phyloP scores from a whole-genome alignment of 371 early-diverging fungal genomes.

The Apophysomyces elegans region DNA sequence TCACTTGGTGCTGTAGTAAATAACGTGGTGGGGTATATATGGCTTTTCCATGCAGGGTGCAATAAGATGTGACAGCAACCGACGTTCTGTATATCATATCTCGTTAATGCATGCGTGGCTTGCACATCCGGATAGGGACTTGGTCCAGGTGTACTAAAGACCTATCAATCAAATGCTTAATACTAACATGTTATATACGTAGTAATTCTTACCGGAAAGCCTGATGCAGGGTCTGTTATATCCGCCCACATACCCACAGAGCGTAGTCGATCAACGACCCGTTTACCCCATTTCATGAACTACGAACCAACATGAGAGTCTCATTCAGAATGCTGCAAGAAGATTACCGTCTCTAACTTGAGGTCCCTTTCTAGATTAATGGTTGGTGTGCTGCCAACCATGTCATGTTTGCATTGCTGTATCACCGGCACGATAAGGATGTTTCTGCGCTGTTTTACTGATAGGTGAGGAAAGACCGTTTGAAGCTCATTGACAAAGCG shows the following conservation, averaged over 20 bases:
- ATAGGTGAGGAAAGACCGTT: constrained; percentile 49
- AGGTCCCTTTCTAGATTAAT: constrained; percentile 82
- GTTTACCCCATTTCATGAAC: constrained; percentile 78
- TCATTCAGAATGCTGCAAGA: not conserved
- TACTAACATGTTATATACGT: too few relatives aligned
- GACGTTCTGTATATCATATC: constrained; percentile 74
- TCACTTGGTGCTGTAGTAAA: constrained; percentile 84
- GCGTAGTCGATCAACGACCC: constrained; percentile 56
- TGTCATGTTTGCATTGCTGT: constrained; percentile 73
- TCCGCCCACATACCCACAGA: constrained; percentile 84
- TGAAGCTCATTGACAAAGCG: constrained; percentile 43
- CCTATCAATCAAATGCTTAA: constrained; percentile 29
- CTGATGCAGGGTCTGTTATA: constrained; percentile 92
- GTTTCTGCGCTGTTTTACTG: constrained; percentile 47
- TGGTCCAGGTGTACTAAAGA: constrained; percentile 64
- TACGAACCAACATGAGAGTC: constrained; percentile 21
- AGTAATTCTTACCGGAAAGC: constrained; percentile 69
- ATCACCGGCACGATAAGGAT: constrained; percentile 80
- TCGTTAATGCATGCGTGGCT: constrained; percentile 72
- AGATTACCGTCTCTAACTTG: constrained; percentile 73
- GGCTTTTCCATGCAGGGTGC: constrained; percentile 88
- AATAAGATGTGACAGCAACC: constrained; percentile 85
- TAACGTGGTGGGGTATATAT: constrained; percentile 85
- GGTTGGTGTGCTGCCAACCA: constrained; percentile 72
- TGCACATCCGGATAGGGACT: constrained; percentile 89